Conservation (phyloP, 2,329 filamentous ascomycete species). For the Aspergillus alliaceus region DNA sequence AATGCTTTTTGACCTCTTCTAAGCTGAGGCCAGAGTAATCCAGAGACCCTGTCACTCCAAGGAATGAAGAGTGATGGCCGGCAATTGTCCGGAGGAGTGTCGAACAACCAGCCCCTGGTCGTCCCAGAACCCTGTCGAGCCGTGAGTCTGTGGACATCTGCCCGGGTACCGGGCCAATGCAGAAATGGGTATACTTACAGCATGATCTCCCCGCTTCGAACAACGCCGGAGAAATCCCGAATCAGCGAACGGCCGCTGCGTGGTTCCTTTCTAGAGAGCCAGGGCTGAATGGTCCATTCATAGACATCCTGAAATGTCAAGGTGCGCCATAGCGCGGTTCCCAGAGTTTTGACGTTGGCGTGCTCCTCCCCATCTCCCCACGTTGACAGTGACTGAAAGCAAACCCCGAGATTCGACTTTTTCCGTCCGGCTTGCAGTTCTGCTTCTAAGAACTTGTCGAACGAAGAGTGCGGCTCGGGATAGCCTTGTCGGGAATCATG, state of each 20-base stretch:
- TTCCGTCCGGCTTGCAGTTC: slow-evolving; percentile 65
- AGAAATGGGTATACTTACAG: slow-evolving; percentile 37
- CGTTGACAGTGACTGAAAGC: slow-evolving; percentile 71
- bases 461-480: slow-evolving; percentile 57
- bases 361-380: slow-evolving; percentile 65
- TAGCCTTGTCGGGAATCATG: slow-evolving; percentile 17
- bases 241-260: slow-evolving; percentile 55
- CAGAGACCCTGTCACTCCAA: slow-evolving; percentile 65
- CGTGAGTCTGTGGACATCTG: not conserved
- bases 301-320: slow-evolving; percentile 71
- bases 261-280: slow-evolving; percentile 43
- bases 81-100: slow-evolving; percentile 71
- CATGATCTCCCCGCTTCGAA: slow-evolving; percentile 67
- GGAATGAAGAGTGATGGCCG: slow-evolving; percentile 64
- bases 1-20: slow-evolving; percentile 63
- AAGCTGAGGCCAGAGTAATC: slow-evolving; percentile 68
- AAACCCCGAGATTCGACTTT: slow-evolving; percentile 70
- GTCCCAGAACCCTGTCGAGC: slow-evolving; percentile 54
- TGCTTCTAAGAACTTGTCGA: slow-evolving; percentile 67
- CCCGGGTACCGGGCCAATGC: not conserved
- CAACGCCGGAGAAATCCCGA: slow-evolving; percentile 64
- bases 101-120: slow-evolving; percentile 69
- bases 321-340: slow-evolving; percentile 69
- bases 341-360: slow-evolving; percentile 66
- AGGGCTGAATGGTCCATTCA: slow-evolving; percentile 53